Base-by-base conservation (phyloP, 1,284 basidiomycete genomes). In the Flammula alnicola region DNA sequence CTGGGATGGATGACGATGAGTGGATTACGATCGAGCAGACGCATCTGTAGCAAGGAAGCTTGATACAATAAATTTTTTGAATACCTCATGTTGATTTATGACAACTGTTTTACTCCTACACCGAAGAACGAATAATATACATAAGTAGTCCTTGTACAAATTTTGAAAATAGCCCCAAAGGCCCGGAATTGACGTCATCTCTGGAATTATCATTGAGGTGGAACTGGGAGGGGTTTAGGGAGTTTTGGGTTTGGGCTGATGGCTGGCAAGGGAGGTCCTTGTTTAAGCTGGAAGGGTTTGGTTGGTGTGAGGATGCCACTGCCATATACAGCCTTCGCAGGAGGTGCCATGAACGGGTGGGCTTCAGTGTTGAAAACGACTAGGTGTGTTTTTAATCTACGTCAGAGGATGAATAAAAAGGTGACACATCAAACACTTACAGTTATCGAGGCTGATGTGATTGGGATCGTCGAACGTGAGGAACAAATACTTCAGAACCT, bases 401-500 rank as follows among this genome's bases (percentile, higher is more conserved):
- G n/a, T n/a, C n/a, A n/a, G n/a, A 52, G 26, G 11, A 52, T 44
- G 4, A 35, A 31, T 27, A 12, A 4, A 37, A 32, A 8, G 22
- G 47, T 10, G 6, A 37, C 41, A 16, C 20, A 12, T 29, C n/a
- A 22, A 27, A 17, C 23, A 68, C 81, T 57, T 55, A 86, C 86
- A 87, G 16, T 84, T 69, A 57, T 89, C 83, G n/a, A 90, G 69
- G 52, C 77, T 81, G 64, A 85, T 80, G 49, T 76, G 74, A 41
- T 67, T 63, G 0, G 86, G 86, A 62, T 88, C 83, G 57, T 87
- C 84, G 63, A 88, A 89, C 0, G 85, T 89, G 42, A 91, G 74
- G 66, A 83, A 88, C 83, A 89, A 61, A 62, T 90, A 89, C 64
- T 89, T 89, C 64, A 89, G 67, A 35, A 86, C 84, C 67, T 90